Evolutionary conservation across 1,284 basidiomycete species (phyloP), one percentile per base, ranked within the genome.

Genomic region (Boletus semigastroideus): DNA sequence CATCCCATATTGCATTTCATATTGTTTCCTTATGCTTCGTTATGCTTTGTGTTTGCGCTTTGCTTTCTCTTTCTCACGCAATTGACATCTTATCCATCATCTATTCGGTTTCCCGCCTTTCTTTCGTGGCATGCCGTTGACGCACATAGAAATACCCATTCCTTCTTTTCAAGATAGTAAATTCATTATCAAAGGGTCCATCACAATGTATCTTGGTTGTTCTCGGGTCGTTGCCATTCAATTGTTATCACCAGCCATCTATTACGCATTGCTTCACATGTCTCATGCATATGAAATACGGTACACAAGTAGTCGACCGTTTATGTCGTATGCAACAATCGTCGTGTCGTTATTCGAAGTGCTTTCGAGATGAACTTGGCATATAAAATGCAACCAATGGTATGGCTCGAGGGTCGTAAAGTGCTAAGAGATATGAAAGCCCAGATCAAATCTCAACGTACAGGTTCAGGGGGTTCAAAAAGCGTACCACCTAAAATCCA

Each of bases 61-160:
- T 59, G 5, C 22, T 28, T 49, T 38, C 9, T 48, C 38, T 49
- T 25, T 41, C 22, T 43, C 41, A 38, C 42, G 20, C 39, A 44
- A 10, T 52, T 44, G 31, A 46, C 64, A 44, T 57, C 58, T 64
- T 64, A 59, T 65, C 53, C 48, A 50, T 65, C 63, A 60, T 51
- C 54, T 66, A 68, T 68, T 66, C 52, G 54, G 55, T 52, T 34
- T 19, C 43, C 40, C 40, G 16, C 37, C 38, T 51, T 38, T 27
- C 43, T 43, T 54, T 25, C 13, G 33, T 62, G 51, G 56, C 52
- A 65, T 64, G 52, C 49, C 51, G 33, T 33, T 67, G 42, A 52
- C 51, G 46, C 59, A 56, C 53, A 48, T 64, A 64, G 58, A 64
- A 42, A 52, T 51, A 14, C 28, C 22, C 22, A 27, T 44, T 12